Base-by-base conservation (phyloP, 192 early-diverging fungal genomes). In the Linnemannia elongata region DNA sequence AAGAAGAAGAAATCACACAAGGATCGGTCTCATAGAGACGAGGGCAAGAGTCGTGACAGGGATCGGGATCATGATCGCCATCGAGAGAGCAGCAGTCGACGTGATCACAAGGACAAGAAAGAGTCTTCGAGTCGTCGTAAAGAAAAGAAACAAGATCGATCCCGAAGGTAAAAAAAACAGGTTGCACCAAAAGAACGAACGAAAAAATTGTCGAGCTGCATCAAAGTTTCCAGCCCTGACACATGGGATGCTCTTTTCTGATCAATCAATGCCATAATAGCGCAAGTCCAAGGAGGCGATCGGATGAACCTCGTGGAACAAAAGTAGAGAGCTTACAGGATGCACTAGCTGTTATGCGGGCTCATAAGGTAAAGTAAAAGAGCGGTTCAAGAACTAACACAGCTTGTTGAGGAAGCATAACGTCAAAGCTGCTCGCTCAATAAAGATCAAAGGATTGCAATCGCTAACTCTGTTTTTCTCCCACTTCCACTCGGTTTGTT, bases 1-100 rank as follows among this genome's bases (percentile, higher is more conserved):
- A 85, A 90, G 44, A 82, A 82, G 73, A 84, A 92, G 85, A 73
- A 80, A 18, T 89, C 91, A 70, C 75, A 85, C 55, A 88, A 89
- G 18, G 84, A 78, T 69, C 60, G 83, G 17, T 69, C 22, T 27
- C 55, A 80, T 10, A 49, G 70, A 18, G 49, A 69, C 39, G 72
- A 52, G 68, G 73, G 54, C 27, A 33, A 47, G 47, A 71, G 72
- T 38, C 68, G 39, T 54, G 44, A 77, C 10, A 30, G 38, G 20
- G 70, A 71, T 57, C 45, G 74, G n/a, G 69, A 75, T 13, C 73
- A 39, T 33, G 69, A 77, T 20, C 69, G 73, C 49, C 75, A 83
- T 41, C 42, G 54, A 30, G 55, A 79, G 6, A 70, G 49, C 0
- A 24, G 63, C n/a, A 68, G 69, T 52, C 49, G 41, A 49, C 73